Percentiles rank a stretch among this genome's conserved stretches.
Evolutionary conservation across 495 filamentous ascomycete genomes (phyloP).

Genomic region (Neurospora africana): DNA sequence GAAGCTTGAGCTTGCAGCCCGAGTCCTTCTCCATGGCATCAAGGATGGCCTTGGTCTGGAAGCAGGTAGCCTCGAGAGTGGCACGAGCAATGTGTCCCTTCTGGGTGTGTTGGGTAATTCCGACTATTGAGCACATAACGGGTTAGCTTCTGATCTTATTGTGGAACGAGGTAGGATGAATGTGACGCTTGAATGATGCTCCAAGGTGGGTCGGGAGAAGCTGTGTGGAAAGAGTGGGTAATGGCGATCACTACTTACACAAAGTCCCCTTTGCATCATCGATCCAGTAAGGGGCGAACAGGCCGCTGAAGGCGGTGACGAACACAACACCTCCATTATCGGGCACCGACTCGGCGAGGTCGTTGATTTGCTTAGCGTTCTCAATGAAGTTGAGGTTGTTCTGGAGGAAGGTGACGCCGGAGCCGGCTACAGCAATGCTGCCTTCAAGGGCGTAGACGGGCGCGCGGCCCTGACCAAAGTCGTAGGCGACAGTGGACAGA

Average conservation of each 20-base stretch:
- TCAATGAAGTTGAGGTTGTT: constrained; percentile 82
- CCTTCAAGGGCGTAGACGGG: constrained; percentile 89
- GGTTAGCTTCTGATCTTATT: constrained; percentile 3
- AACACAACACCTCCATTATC: constrained; percentile 90
- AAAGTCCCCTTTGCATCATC: constrained; percentile 90
- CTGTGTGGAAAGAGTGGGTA: neutral
- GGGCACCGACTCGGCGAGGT: constrained; percentile 69
- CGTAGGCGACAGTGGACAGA: constrained; percentile 77
- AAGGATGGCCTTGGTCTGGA: constrained; percentile 89
- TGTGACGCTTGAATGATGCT: constrained; percentile 1
- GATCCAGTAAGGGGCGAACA: constrained; percentile 98
- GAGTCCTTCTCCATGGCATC: constrained; percentile 93
- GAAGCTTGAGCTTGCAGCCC: constrained; percentile 58
- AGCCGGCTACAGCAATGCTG: constrained; percentile 82
- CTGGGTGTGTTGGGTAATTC: constrained; percentile 84
- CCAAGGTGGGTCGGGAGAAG: neutral
- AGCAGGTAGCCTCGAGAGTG: constrained; percentile 90
- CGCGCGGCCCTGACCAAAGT: constrained; percentile 63
- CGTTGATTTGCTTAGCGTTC: constrained; percentile 67
- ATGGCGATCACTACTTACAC: constrained; percentile 46
- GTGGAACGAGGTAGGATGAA: neutral
- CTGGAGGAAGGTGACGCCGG: constrained; percentile 81
- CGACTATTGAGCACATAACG: constrained; percentile 37
- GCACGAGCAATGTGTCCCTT: constrained; percentile 88
- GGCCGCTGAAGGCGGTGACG: constrained; percentile 89